Conservation (phyloP, 495 filamentous ascomycete species). For the Aspergillus conjunctus region DNA sequence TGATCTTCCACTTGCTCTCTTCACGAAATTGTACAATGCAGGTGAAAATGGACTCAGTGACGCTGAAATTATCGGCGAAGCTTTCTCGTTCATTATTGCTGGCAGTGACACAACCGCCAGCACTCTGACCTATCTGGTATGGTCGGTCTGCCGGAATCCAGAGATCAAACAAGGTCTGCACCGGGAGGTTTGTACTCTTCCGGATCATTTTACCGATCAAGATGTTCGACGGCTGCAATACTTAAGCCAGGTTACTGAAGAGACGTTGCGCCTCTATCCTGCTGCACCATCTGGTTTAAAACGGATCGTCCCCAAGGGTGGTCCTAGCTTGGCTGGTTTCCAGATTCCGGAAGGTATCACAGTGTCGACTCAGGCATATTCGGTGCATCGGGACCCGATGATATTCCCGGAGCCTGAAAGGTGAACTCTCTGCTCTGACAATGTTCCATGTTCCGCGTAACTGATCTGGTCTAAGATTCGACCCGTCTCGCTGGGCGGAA, state of each 20-base stretch:
- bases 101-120: constrained; percentile 48
- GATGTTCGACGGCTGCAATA: constrained; percentile 39
- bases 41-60: constrained; percentile 39
- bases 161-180: constrained; percentile 22
- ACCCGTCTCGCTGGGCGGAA: constrained; percentile 45
- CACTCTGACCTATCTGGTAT: constrained; percentile 45
- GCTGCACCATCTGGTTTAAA: constrained; percentile 48
- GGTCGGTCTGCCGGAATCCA: constrained; percentile 24
- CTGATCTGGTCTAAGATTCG: constrained; percentile 31
- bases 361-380: constrained; percentile 46
- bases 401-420: constrained; percentile 35
- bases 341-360: constrained; percentile 35
- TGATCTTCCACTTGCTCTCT: constrained; percentile 45
- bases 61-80: constrained; percentile 45
- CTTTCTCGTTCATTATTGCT: constrained; percentile 51
- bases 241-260: constrained; percentile 55
- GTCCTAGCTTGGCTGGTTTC: constrained; percentile 31
- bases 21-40: constrained; percentile 48
- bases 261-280: constrained; percentile 57
- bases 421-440: constrained; percentile 15
- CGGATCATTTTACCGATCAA: constrained; percentile 25
- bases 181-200: constrained; percentile 22
- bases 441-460: not conserved
- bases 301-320: constrained; percentile 39
- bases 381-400: constrained; percentile 40